Evolutionary conservation across 805 yeast species (phyloP), one percentile per base, ranked within the genome.

Genomic region (Barnettozyma californica): DNA sequence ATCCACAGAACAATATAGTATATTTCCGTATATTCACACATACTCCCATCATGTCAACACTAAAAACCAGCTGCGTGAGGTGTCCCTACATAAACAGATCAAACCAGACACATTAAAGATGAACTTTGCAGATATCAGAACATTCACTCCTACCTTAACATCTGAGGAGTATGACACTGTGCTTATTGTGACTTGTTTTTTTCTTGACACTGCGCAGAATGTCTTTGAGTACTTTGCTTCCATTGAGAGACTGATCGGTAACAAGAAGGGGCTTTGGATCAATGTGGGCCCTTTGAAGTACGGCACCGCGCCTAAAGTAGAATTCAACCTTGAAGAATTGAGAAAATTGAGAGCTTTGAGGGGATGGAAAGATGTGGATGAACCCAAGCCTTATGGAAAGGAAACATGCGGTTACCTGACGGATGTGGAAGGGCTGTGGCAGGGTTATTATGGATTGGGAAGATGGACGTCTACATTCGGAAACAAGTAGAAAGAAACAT

Each of bases 261-360:
- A 68, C 9, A 69, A 68, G 14, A 74, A 74, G 4, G 83, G 87
- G 0, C 71, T 75, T 38, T 92, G 98, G 98, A 79, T 92, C 53
- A 92, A 94, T 62, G 73, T 82, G 13, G 99, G 99, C 0, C 99
- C 99, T 0, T 71, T 94, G 52, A 86, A 91, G 64, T 92, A 94
- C 71, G 97, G 97, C 0, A 80, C 89, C 2, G 86, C 90, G 46
- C 82, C 96, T 43, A 72, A 77, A 61, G 80, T 83, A 27, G 96
- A 91, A 62, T 68, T 89, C 27, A 82, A 81, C 36, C 69, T 77
- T 13, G 83, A 84, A n/a, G 97, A 91, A 60, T 61, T 91, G 43
- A 64, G 67, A 13, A 54, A 61, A n/a, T 58, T 87, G 14, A 68
- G 91, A 33, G 55, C 63, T 20, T 42, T 67, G 4, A 70, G 81